These are phyloP conservation scores for Penstemon newberryi DNA, from an alignment of 257 asterid genomes.

Conservation along the genomic window DNA sequence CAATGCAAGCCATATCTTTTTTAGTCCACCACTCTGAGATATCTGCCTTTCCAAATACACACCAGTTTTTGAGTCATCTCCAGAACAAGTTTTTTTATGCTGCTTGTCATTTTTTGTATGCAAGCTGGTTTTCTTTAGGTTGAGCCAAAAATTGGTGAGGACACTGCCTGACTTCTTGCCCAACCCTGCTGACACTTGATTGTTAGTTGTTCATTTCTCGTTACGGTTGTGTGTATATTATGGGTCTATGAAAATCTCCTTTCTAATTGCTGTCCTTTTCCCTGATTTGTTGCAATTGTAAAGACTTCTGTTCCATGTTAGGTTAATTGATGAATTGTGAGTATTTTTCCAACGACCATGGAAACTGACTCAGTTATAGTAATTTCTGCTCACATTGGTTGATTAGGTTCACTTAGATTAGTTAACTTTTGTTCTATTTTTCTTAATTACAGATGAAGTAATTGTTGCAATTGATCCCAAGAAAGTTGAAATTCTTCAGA, in stretches of 20 bases:
- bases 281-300: constrained; percentile 4
- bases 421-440: constrained; percentile 23
- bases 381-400: constrained; percentile 27
- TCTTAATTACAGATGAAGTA: constrained; percentile 65
- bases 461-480: constrained; percentile 88
- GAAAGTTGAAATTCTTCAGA: constrained; percentile 85
- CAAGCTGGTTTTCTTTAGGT: constrained; percentile 11
- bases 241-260: neutral
- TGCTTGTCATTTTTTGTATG: constrained; percentile 1
- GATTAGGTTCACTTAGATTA: constrained; percentile 27
- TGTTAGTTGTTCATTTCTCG: constrained; percentile 8
- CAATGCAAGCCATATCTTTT: neutral
- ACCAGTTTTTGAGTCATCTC: neutral
- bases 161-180: constrained; percentile 16
- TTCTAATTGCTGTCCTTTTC: neutral
- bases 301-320: neutral
- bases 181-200: constrained; percentile 6
- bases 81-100: neutral
- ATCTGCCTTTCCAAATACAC: constrained; percentile 3
- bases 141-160: neutral
- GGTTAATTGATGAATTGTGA: neutral
- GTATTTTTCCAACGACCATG: neutral
- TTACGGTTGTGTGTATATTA: neutral
- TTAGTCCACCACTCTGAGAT: neutral
- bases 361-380: constrained; percentile 18